These are phyloP conservation scores for Cadophora gregata DNA, from an alignment of 2,329 filamentous ascomycete genomes.

Conservation along the genomic window DNA sequence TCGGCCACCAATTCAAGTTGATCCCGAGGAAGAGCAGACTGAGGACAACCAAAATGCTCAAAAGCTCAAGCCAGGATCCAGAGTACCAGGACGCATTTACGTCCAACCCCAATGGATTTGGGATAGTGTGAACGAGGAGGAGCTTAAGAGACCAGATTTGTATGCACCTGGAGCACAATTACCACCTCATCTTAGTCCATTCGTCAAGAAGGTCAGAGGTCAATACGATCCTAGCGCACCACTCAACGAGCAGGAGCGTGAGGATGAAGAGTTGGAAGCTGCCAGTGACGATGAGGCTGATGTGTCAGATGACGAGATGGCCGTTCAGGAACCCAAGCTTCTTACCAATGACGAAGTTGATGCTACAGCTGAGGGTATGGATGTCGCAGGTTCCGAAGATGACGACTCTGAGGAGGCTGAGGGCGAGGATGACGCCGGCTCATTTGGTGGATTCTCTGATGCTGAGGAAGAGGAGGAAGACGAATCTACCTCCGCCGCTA, in stretches of 20 bases:
- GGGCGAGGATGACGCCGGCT: conserved; percentile 40
- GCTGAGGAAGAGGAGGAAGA: conserved; percentile 58
- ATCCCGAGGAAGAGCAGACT: conserved; percentile 53
- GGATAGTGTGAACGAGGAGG: conserved; percentile 94
- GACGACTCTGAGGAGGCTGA: conserved; percentile 49
- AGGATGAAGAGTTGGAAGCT: conserved; percentile 79
- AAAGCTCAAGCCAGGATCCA: conserved; percentile 65
- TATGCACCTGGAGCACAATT: conserved; percentile 90
- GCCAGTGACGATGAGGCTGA: conserved; percentile 58
- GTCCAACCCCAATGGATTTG: conserved; percentile 98
- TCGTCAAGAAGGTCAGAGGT: conserved; percentile 85
- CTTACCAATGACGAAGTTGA: conserved; percentile 40
- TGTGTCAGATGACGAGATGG: conserved; percentile 49
- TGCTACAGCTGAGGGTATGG: conserved; percentile 44
- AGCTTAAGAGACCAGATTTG: conserved; percentile 82
- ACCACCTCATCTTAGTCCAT: conserved; percentile 94
- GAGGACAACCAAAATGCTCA: conserved; percentile 68
- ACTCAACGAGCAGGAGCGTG: conserved; percentile 85
- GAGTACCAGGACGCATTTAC: conserved; percentile 91
- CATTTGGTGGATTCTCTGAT: conserved; percentile 45
- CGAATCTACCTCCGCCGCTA: conserved; percentile 64
- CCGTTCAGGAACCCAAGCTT: conserved; percentile 53
- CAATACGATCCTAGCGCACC: conserved; percentile 90
- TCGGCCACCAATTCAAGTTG: conserved; percentile 74
- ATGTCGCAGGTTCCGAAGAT: conserved; percentile 44